A percentile compares a stretch with the other conserved stretches of the same genome.
Conservation (phyloP, 352 stramenopile genomes). For the Thraustotheca clavata region DNA sequence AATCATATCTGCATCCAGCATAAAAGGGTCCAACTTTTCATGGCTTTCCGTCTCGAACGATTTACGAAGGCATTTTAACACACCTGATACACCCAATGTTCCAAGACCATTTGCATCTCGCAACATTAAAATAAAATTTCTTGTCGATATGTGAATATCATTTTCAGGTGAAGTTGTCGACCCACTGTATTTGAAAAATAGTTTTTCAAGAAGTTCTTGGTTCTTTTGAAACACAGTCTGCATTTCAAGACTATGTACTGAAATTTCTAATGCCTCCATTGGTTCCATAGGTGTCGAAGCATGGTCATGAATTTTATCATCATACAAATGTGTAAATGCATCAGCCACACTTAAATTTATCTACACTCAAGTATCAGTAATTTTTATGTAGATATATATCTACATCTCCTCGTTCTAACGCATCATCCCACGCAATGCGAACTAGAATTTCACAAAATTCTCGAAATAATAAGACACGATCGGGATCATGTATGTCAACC, state of each 20-base stretch:
- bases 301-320: conserved; percentile 15
- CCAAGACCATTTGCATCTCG: not conserved
- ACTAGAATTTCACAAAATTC: conserved; percentile 22
- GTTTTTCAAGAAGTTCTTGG: not conserved
- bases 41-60: not conserved
- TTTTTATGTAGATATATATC: not conserved
- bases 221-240: conserved; percentile 14
- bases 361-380: not conserved
- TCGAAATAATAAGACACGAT: conserved; percentile 8
- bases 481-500: conserved; percentile 14
- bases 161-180: conserved; percentile 13
- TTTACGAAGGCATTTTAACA: not conserved
- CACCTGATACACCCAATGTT: not conserved
- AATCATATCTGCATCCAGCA: conserved; percentile 35
- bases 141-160: conserved; percentile 6
- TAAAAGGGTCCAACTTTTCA: conserved; percentile 38
- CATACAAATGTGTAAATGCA: conserved; percentile 17
- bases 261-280: conserved; percentile 15
- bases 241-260: conserved; percentile 3
- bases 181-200: not conserved
- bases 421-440: conserved; percentile 19
- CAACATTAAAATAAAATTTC: conserved; percentile 8
- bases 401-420: conserved; percentile 13
- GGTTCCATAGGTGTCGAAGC: conserved; percentile 1
- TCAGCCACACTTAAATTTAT: conserved; percentile 19